Conservation (phyloP, 345 rosid genomes). For the Cardamine occulta region DNA sequence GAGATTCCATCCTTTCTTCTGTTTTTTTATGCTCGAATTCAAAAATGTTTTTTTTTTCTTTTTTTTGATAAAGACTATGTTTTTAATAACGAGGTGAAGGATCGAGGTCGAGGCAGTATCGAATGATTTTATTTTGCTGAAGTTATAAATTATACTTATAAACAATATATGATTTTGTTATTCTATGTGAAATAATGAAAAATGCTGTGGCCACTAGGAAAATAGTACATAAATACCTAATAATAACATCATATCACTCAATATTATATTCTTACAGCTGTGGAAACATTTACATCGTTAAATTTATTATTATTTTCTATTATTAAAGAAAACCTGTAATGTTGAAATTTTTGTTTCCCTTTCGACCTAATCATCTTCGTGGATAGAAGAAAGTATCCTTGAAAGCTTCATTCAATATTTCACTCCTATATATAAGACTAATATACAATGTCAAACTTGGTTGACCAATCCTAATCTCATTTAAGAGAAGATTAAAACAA, state of each 20-base stretch:
- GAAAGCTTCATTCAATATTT: conserved; percentile 4
- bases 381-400: conserved; percentile 14
- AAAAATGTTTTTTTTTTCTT: not conserved
- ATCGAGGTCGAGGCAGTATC: no score
- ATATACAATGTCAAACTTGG: conserved; percentile 28
- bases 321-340: not conserved
- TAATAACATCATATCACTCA: not conserved
- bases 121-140: not conserved
- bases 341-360: not conserved
- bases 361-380: conserved; percentile 1
- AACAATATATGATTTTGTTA: not conserved
- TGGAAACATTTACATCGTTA: not conserved
- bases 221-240: not conserved
- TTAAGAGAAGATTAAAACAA: not conserved
- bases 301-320: not conserved
- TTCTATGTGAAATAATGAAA: not conserved
- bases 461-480: conserved; percentile 22
- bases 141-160: not conserved
- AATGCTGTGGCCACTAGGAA: not conserved
- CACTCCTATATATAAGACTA: conserved; percentile 5
- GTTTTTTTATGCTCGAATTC: no score
- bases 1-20: not conserved
- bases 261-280: not conserved
- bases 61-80: no score
- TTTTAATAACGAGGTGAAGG: no score